Evolutionary conservation across 2,329 filamentous ascomycete genomes (phyloP).

Genomic region (Xylariales sp.): DNA sequence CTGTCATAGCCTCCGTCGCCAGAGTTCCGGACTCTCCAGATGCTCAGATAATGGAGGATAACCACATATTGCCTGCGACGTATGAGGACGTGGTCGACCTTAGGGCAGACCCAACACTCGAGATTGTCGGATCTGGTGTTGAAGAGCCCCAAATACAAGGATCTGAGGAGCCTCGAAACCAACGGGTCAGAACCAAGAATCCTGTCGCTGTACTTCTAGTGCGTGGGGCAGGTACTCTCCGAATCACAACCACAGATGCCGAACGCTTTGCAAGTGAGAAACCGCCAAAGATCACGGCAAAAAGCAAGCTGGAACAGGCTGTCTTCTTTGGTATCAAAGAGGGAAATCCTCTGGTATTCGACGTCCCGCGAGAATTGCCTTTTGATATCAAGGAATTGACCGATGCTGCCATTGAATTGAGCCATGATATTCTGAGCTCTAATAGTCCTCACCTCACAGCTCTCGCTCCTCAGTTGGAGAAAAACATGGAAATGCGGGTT

Average conservation of each 20-base stretch:
- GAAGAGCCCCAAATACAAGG: slow-evolving; percentile 48
- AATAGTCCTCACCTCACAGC: slow-evolving; percentile 69
- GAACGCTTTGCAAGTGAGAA: slow-evolving; percentile 55
- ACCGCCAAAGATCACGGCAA: slow-evolving; percentile 66
- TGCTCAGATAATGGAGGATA: slow-evolving; percentile 67
- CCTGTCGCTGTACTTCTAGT: slow-evolving; percentile 59
- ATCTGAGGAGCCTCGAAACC: slow-evolving; percentile 43
- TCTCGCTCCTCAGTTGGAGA: slow-evolving; percentile 70
- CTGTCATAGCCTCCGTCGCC: slow-evolving; percentile 71
- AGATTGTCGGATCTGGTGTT: slow-evolving; percentile 59
- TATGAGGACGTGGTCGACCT: slow-evolving; percentile 90
- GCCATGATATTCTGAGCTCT: slow-evolving; percentile 75
- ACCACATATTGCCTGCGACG: slow-evolving; percentile 55
- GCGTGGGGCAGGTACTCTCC: slow-evolving; percentile 57
- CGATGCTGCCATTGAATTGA: slow-evolving; percentile 71
- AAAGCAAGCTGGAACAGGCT: slow-evolving; percentile 87
- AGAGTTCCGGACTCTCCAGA: slow-evolving; percentile 66
- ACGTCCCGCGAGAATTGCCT: slow-evolving; percentile 58
- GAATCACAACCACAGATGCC: slow-evolving; percentile 54
- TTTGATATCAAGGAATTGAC: slow-evolving; percentile 70
- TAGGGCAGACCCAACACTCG: slow-evolving; percentile 57
- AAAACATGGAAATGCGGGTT: slow-evolving; percentile 70
- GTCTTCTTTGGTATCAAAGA: slow-evolving; percentile 84
- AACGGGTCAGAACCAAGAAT: slow-evolving; percentile 54
- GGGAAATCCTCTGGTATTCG: slow-evolving; percentile 84